phyloP scores from a whole-genome alignment of 2,329 filamentous ascomycete species.

The Bipolaris gigantea region DNA sequence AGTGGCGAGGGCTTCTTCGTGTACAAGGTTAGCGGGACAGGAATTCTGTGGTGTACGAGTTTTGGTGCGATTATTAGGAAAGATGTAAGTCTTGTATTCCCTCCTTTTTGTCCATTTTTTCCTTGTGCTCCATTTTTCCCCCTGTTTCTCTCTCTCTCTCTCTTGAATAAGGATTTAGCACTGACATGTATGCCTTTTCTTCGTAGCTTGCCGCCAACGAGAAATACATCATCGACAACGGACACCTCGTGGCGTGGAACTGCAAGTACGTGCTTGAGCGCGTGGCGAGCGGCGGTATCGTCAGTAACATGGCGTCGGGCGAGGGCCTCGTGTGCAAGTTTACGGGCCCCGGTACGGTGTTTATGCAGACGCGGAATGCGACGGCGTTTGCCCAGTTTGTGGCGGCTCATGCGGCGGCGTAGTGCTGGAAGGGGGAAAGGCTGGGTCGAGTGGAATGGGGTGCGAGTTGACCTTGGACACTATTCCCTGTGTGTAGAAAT shows the following conservation, averaged over 20 bases:
- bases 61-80: constrained; percentile 95
- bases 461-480: not conserved
- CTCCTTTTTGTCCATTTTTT: too few species aligned
- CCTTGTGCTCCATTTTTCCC: too few species aligned
- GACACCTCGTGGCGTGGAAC: constrained; percentile 95
- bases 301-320: constrained; percentile 78
- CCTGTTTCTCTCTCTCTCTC: too few species aligned
- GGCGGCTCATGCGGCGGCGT: constrained; percentile 19
- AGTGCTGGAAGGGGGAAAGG: not conserved
- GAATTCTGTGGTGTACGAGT: constrained; percentile 85
- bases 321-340: constrained; percentile 97
- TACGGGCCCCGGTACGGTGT: constrained; percentile 83
- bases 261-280: constrained; percentile 91
- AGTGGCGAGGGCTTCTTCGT: constrained; percentile 90
- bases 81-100: constrained; percentile 66
- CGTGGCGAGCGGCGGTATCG: constrained; percentile 84
- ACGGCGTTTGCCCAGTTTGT: constrained; percentile 62
- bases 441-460: too few species aligned
- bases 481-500: too few species aligned
- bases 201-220: constrained; percentile 57
- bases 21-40: constrained; percentile 79
- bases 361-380: constrained; percentile 88
- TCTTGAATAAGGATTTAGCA: not conserved
- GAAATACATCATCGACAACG: constrained; percentile 90
- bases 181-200: too few species aligned